phyloP scores from a whole-genome alignment of 2,329 filamentous ascomycete genomes.

The Ascochyta koolunga region DNA sequence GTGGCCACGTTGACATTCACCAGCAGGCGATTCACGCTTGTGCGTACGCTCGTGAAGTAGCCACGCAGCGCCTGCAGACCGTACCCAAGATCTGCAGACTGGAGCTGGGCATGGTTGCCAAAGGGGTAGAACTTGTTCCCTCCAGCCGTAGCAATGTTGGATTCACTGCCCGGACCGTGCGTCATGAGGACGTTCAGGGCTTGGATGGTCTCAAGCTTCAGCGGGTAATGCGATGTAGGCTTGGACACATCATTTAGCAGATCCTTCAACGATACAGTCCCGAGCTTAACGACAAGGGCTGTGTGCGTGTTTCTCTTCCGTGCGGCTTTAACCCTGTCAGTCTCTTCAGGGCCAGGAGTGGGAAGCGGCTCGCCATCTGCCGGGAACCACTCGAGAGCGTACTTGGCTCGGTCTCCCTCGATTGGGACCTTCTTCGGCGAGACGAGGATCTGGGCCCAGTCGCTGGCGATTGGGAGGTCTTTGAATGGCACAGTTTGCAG shows the following conservation, averaged over 20 bases:
- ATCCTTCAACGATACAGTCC: slow-evolving; percentile 40
- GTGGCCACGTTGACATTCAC: slow-evolving; percentile 69
- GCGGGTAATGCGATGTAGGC: slow-evolving; percentile 48
- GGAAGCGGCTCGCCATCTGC: slow-evolving; percentile 33
- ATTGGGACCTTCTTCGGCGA: slow-evolving; percentile 34
- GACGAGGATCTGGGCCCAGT: slow-evolving; percentile 45
- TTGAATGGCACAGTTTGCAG: slow-evolving; percentile 41
- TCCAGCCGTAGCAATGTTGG: slow-evolving; percentile 54
- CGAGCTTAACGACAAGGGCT: slow-evolving; percentile 29
- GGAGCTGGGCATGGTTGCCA: slow-evolving; percentile 53
- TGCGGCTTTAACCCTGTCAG: slow-evolving; percentile 17
- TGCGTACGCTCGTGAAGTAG: slow-evolving; percentile 67
- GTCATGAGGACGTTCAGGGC: slow-evolving; percentile 64
- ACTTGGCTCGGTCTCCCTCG: background rate
- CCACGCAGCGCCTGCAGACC: slow-evolving; percentile 65
- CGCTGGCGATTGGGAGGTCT: slow-evolving; percentile 43
- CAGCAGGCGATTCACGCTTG: slow-evolving; percentile 62
- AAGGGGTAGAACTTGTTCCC: slow-evolving; percentile 55
- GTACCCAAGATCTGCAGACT: slow-evolving; percentile 52
- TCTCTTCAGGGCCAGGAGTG: slow-evolving; percentile 19
- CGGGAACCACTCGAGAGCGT: slow-evolving; percentile 31
- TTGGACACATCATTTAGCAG: slow-evolving; percentile 54
- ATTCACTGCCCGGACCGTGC: slow-evolving; percentile 52
- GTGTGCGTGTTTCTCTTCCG: slow-evolving; percentile 28
- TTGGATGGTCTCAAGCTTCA: slow-evolving; percentile 60